Percentiles rank a stretch among this genome's conserved stretches.
Evolutionary conservation across 768 basidiomycete genomes (phyloP).

Genomic region (Filobasidium floriforme): DNA sequence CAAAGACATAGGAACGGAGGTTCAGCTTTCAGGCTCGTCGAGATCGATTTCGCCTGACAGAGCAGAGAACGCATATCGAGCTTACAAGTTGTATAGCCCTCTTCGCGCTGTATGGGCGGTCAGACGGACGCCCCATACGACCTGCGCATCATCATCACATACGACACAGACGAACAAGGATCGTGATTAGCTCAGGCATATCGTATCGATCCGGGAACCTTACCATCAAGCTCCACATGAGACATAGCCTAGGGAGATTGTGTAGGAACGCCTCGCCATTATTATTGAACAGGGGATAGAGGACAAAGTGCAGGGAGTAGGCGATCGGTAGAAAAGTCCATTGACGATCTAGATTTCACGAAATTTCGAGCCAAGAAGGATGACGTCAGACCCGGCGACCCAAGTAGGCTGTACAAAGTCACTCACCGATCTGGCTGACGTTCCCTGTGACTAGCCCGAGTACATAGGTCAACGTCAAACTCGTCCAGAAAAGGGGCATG

Average conservation of each 20-base stretch:
- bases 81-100: conserved; percentile 68
- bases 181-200: too few species aligned
- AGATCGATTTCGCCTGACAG: background rate
- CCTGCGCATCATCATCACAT: conserved; percentile 16
- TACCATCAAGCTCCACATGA: conserved; percentile 67
- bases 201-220: conserved; percentile 35
- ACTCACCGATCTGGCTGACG: conserved; percentile 37
- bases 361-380: background rate
- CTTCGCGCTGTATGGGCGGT: conserved; percentile 76
- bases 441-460: conserved; percentile 39
- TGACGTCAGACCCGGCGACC: background rate
- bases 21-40: too few species aligned
- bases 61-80: conserved; percentile 4
- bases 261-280: conserved; percentile 50
- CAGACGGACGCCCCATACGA: conserved; percentile 50
- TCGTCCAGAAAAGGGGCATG: conserved; percentile 18
- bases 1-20: too few species aligned
- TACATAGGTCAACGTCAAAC: conserved; percentile 16
- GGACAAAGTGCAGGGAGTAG: conserved; percentile 72
- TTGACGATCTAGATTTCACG: conserved; percentile 67
- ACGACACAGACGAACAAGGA: too few species aligned
- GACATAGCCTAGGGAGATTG: conserved; percentile 55
- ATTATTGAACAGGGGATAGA: conserved; percentile 58
- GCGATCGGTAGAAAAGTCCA: conserved; percentile 68
- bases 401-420: background rate